Percentiles rank a stretch among this genome's conserved stretches.
Evolutionary conservation across 1,139 yeast species (phyloP).

Genomic region (Taphrina flavorubra): DNA sequence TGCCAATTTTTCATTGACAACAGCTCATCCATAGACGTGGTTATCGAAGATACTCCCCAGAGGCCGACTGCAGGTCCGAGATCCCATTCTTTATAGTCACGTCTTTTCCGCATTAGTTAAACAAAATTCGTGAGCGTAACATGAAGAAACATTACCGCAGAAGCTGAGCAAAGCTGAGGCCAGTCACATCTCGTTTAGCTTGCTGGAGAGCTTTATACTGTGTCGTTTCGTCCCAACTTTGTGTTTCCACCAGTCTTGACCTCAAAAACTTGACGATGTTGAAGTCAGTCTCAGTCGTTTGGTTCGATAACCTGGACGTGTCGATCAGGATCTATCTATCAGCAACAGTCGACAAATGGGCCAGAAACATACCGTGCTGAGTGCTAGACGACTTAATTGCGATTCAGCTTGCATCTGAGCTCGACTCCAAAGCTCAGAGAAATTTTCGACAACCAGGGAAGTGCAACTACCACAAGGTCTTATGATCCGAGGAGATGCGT

Average conservation of each 20-base stretch:
- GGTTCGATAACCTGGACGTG: slow-evolving; percentile 49
- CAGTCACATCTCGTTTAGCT: slow-evolving; percentile 61
- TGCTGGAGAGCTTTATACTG: slow-evolving; percentile 57
- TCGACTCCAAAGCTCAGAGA: slow-evolving; percentile 53
- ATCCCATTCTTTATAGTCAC: slow-evolving; percentile 81
- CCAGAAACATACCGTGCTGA: slow-evolving; percentile 61
- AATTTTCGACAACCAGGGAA: slow-evolving; percentile 70
- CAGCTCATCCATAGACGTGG: slow-evolving; percentile 64
- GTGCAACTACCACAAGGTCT: slow-evolving; percentile 76
- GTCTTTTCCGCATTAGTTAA: slow-evolving; percentile 51
- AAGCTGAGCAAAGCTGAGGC: slow-evolving; percentile 28
- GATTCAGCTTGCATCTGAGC: slow-evolving; percentile 47
- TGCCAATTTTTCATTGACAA: slow-evolving; percentile 38
- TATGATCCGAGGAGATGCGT: slow-evolving; percentile 63
- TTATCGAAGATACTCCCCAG: slow-evolving; percentile 80
- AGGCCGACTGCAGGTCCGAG: slow-evolving; percentile 55
- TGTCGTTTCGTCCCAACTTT: slow-evolving; percentile 21
- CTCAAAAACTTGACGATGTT: slow-evolving; percentile 56
- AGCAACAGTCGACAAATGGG: slow-evolving; percentile 56
- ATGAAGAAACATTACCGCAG: slow-evolving; percentile 29
- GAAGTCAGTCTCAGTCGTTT: slow-evolving; percentile 63
- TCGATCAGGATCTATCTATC: slow-evolving; percentile 25
- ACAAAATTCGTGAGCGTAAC: neutral
- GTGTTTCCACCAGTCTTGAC: slow-evolving; percentile 44
- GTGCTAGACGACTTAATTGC: slow-evolving; percentile 57